phyloP scores from a whole-genome alignment of 2,329 filamentous ascomycete genomes.

The Arthrobotrys iridis region DNA sequence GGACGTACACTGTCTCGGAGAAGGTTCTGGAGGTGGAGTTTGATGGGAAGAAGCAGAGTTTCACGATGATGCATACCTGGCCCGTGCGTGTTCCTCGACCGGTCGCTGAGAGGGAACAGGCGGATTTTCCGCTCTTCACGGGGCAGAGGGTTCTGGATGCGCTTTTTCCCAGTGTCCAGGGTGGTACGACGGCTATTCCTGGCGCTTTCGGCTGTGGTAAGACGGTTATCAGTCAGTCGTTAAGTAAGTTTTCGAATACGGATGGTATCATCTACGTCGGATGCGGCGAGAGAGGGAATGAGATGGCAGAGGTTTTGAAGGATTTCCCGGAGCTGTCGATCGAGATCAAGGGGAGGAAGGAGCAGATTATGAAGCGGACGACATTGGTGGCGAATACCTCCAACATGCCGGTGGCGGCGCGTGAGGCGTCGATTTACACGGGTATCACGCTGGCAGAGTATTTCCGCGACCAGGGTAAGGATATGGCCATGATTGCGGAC shows the following conservation, averaged over 20 bases:
- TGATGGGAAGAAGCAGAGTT: constrained; percentile 92
- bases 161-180: constrained; percentile 94
- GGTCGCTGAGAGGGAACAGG: constrained; percentile 88
- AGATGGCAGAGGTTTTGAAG: constrained; percentile 99
- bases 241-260: constrained; percentile 99
- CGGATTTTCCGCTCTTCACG: constrained; percentile 90
- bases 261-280: constrained; percentile 99
- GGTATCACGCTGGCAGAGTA: constrained; percentile 95
- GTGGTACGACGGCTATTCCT: constrained; percentile 96
- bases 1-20: constrained; percentile 91
- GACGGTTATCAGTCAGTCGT: constrained; percentile 97
- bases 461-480: constrained; percentile 94
- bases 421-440: constrained; percentile 98
- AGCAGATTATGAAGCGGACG: constrained; percentile 99
- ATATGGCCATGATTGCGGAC: constrained; percentile 99
- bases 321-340: constrained; percentile 99
- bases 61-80: constrained; percentile 99
- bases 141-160: constrained; percentile 96
- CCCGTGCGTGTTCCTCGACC: constrained; percentile 95
- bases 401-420: constrained; percentile 98
- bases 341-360: constrained; percentile 89
- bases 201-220: constrained; percentile 99
- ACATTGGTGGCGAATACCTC: constrained; percentile 98
- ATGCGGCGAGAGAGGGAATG: constrained; percentile 90
- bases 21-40: constrained; percentile 97